Percentiles rank a stretch among this genome's conserved stretches.
Conservation (phyloP, 2,329 filamentous ascomycete species). For the Exophiala sp. region DNA sequence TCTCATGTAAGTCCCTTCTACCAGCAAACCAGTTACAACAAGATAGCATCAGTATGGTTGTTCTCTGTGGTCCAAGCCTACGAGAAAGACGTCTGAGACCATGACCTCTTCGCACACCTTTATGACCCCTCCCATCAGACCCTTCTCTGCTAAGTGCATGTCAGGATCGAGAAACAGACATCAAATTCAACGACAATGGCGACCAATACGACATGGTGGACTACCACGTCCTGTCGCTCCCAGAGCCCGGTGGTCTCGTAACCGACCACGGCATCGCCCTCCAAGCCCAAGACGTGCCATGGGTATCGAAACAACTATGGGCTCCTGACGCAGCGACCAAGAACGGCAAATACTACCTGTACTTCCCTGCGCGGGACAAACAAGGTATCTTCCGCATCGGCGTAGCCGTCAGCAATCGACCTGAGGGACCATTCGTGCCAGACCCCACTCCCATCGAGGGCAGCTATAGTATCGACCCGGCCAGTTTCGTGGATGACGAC, state of each 20-base stretch:
- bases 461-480: conserved; percentile 71
- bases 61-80: too few species aligned
- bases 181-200: conserved; percentile 73
- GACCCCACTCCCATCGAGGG: conserved; percentile 61
- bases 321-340: conserved; percentile 63
- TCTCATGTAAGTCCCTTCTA: conserved; percentile 41
- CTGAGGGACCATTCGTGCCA: conserved; percentile 64
- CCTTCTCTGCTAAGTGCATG: neutral
- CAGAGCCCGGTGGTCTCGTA: conserved; percentile 52
- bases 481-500: conserved; percentile 66
- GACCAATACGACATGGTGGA: conserved; percentile 81
- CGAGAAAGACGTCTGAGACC: too few species aligned
- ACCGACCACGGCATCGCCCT: conserved; percentile 69
- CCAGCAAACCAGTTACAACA: too few species aligned
- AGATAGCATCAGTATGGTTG: too few species aligned
- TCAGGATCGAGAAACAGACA: conserved; percentile 67
- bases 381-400: conserved; percentile 67
- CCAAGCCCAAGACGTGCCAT: conserved; percentile 60
- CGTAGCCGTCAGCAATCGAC: conserved; percentile 58
- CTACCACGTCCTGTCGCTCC: conserved; percentile 69
- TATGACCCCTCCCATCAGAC: too few species aligned
- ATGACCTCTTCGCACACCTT: too few species aligned
- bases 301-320: conserved; percentile 75
- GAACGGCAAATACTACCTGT: conserved; percentile 64
- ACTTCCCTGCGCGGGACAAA: conserved; percentile 69